Evolutionary conservation across 164 flowering plant species (phyloP).

Genomic region (Annona squamosa): DNA sequence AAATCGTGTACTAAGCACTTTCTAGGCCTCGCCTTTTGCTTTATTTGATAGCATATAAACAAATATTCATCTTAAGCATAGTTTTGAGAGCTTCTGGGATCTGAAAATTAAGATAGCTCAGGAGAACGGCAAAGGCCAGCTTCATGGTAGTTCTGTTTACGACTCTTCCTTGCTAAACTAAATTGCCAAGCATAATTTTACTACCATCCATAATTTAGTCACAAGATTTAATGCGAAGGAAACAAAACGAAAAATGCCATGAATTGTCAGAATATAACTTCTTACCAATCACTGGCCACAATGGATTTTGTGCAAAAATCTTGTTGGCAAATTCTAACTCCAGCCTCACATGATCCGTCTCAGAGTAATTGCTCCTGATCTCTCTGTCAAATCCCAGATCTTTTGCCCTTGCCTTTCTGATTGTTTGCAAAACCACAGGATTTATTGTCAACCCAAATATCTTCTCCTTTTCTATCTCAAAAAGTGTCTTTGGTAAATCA

Average conservation of each 20-base stretch:
- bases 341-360: conserved; percentile 64
- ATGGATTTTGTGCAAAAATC: conserved; percentile 63
- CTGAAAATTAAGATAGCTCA: no score
- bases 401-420: conserved; percentile 68
- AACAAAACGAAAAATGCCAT: not conserved
- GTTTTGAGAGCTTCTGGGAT: no score
- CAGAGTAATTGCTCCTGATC: conserved; percentile 50
- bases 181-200: not conserved
- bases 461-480: conserved; percentile 62
- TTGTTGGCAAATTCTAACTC: conserved; percentile 64
- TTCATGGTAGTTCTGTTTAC: not conserved
- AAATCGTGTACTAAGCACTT: no score
- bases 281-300: conserved; percentile 90
- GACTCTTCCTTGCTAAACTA: not conserved
- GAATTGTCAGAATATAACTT: not conserved
- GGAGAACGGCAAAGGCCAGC: not conserved
- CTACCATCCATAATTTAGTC: not conserved
- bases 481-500: conserved; percentile 51
- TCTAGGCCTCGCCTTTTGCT: no score
- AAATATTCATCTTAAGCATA: no score
- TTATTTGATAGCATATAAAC: no score
- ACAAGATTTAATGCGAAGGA: not conserved
- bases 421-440: conserved; percentile 60
- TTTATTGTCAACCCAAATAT: conserved; percentile 74
- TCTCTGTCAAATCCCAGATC: conserved; percentile 46